These are phyloP conservation scores for Mucor piriformis DNA, from an alignment of 371 early-diverging fungal genomes.

Conservation along the genomic window DNA sequence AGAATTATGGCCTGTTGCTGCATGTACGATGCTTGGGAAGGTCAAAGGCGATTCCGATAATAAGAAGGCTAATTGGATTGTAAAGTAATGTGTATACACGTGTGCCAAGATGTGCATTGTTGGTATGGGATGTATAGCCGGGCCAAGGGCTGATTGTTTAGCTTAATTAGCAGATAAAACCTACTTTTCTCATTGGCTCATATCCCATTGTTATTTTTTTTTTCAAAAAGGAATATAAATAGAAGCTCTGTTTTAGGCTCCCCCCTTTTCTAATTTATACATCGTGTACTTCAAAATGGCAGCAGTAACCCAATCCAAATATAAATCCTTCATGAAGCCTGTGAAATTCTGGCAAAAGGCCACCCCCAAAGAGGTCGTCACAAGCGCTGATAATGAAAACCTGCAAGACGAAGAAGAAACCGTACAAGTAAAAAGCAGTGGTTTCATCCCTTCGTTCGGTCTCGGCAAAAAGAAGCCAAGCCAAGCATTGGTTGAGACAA, in stretches of 20 bases:
- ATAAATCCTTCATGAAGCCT: constrained; percentile 28
- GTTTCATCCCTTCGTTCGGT: constrained; percentile 4
- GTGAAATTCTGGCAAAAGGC: constrained; percentile 31
- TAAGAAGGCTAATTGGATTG: no score
- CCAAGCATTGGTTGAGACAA: constrained; percentile 31
- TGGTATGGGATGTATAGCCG: no score
- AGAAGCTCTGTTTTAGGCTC: not conserved
- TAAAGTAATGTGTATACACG: no score
- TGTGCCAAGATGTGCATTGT: no score
- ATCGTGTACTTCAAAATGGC: not conserved
- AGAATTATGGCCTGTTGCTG: no score
- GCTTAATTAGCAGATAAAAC: no score
- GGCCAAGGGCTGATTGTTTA: no score
- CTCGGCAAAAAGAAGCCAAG: not conserved
- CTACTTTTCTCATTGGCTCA: no score
- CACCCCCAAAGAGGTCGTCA: not conserved
- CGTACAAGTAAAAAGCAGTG: not conserved
- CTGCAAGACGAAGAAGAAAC: not conserved
- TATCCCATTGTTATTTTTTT: not conserved
- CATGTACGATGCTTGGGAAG: no score
- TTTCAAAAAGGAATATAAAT: not conserved
- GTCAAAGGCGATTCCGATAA: no score
- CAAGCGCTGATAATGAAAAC: not conserved
- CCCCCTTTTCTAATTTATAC: not conserved
- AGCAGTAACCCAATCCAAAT: constrained; percentile 14